A percentile compares a stretch with the other conserved stretches of the same genome.
phyloP scores from a whole-genome alignment of 495 filamentous ascomycete genomes.

The Parathielavia appendiculata region DNA sequence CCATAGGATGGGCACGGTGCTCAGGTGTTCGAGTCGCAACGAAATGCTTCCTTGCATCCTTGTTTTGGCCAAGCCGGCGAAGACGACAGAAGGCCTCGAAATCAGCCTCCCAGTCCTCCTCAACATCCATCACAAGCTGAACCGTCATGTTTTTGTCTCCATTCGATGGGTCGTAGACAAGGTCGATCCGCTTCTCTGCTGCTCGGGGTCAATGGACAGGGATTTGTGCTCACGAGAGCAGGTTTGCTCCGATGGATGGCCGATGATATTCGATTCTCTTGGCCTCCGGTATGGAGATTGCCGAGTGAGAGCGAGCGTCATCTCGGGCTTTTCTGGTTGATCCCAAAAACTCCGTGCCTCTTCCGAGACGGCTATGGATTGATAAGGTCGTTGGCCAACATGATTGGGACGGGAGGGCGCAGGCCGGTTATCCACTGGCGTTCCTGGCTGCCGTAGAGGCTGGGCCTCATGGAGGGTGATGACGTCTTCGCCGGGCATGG shows the following conservation, averaged over 20 bases:
- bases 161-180: constrained; percentile 20
- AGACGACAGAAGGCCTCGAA: constrained; percentile 25
- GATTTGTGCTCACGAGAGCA: too few relatives aligned
- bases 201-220: too few relatives aligned
- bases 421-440: neutral
- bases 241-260: too few relatives aligned
- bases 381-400: too few relatives aligned
- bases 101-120: constrained; percentile 20
- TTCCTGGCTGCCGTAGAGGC: neutral
- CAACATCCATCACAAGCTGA: constrained; percentile 15
- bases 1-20: constrained; percentile 15
- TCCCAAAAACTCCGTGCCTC: too few relatives aligned
- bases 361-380: too few relatives aligned
- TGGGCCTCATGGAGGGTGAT: constrained; percentile 9
- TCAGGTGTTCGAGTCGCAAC: constrained; percentile 7
- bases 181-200: constrained; percentile 7
- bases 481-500: constrained; percentile 6
- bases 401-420: neutral
- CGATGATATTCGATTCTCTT: too few relatives aligned
- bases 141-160: constrained; percentile 18
- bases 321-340: too few relatives aligned
- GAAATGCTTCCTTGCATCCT: constrained; percentile 21
- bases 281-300: too few relatives aligned
- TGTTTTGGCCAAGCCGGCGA: constrained; percentile 22
- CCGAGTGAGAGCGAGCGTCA: too few relatives aligned